Conservation (phyloP, 169 alveolate species). For the Perkinsus marinus region DNA sequence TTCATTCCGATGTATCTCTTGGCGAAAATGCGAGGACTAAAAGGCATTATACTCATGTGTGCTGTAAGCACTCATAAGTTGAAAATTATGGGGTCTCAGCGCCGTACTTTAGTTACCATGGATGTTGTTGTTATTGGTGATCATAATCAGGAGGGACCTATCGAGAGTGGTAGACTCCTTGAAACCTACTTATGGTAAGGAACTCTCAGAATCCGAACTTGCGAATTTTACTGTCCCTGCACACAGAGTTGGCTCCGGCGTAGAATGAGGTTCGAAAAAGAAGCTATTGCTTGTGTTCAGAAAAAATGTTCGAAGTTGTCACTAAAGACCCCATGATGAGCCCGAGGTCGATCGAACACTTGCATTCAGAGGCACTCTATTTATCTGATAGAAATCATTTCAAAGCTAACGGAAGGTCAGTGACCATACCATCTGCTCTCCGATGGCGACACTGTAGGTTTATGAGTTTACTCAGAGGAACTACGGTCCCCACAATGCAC, state of each 20-base stretch:
- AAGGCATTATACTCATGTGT: not conserved
- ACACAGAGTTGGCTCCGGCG: no score
- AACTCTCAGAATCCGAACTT: no score
- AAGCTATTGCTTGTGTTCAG: not conserved
- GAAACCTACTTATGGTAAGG: not conserved
- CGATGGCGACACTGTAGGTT: not conserved
- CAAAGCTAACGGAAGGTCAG: not conserved
- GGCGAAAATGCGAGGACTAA: not conserved
- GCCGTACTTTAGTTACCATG: not conserved
- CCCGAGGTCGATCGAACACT: not conserved
- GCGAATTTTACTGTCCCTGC: no score
- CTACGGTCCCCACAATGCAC: not conserved
- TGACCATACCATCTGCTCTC: not conserved
- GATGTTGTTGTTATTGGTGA: not conserved
- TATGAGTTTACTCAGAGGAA: not conserved
- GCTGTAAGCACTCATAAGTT: not conserved
- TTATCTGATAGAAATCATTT: not conserved
- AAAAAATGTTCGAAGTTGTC: not conserved
- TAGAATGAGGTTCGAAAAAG: no score
- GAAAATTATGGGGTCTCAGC: not conserved
- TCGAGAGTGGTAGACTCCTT: not conserved
- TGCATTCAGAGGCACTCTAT: not conserved
- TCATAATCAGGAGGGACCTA: not conserved
- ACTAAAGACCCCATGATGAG: not conserved
- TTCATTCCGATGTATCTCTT: not conserved